Conservation (phyloP, 768 basidiomycete genomes). For the Cubamyces sp. region DNA sequence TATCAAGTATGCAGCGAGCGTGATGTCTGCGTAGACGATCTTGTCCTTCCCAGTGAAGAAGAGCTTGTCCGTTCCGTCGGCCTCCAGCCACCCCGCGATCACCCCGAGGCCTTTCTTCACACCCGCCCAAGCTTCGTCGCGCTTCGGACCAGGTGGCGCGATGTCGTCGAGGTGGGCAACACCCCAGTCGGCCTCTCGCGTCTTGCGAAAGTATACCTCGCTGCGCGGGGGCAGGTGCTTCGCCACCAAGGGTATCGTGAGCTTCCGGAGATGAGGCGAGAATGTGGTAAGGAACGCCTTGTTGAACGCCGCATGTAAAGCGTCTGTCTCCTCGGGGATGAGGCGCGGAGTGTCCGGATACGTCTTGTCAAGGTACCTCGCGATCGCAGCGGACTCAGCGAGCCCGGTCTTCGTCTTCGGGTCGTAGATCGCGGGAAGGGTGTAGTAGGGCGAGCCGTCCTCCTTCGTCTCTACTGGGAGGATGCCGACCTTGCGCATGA, state of each 20-base stretch:
- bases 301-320: conserved; percentile 33
- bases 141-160: conserved; percentile 27
- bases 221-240: conserved; percentile 40
- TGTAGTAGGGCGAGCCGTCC: conserved; percentile 31
- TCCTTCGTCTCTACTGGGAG: conserved; percentile 36
- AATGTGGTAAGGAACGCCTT: conserved; percentile 2
- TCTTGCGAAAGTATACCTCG: conserved; percentile 43
- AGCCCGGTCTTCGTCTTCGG: conserved; percentile 26
- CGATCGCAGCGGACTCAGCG: conserved; percentile 35
- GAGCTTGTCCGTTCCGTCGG: conserved; percentile 31
- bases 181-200: conserved; percentile 38
- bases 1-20: conserved; percentile 38
- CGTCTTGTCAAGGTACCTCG: conserved; percentile 33
- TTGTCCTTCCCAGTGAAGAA: conserved; percentile 42
- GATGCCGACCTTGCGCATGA: conserved; percentile 41
- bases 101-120: conserved; percentile 31
- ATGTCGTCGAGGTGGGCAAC: conserved; percentile 41
- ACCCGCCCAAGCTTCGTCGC: conserved; percentile 36
- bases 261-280: not conserved
- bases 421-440: conserved; percentile 37
- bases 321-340: conserved; percentile 38
- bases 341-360: conserved; percentile 39
- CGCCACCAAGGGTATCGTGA: conserved; percentile 15
- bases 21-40: conserved; percentile 41
- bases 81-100: conserved; percentile 38